Base-by-base conservation (phyloP, 495 filamentous ascomycete species). In the Collariella sp. region DNA sequence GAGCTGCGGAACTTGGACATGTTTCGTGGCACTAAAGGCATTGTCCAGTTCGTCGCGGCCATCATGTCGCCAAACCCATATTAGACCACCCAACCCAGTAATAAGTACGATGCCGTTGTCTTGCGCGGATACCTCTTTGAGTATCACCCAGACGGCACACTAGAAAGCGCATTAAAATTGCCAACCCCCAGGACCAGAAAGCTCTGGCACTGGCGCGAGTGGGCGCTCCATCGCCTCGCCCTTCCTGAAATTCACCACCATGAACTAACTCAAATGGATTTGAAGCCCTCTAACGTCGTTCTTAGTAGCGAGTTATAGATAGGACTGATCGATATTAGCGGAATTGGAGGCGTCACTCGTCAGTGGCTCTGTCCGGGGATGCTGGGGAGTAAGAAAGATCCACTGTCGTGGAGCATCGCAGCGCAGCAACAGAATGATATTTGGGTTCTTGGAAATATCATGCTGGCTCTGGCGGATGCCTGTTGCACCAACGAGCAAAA, bases 281-380 rank as follows among this genome's bases (percentile, higher is more conserved):
- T 70, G n/a, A 70, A 70, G 59, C 61, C 66, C 38, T 62, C 59
- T 35, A 72, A 70, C 50, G 51, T 69, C 38, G 64, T 72, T 34
- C 19, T 70, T 19, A 64, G 65, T 29, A 19, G 20, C 29, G 52
- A 58, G 24, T 58, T 56, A 22, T 62, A 66, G 52, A 62, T 65
- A 33, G 46, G 68, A 0, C 34, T 71, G 22, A 70, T 68, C 53
- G 67, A 70, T 45, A 64, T 70, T 16, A 66, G 69, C 41, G 65
- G 69, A 5, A 50, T 50, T 5, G 64, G 67, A 16, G 65, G 66
- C 38, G 47, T 64, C 43, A 65, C 67, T 35, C 54, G 49, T 29
- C 36, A 54, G 38, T 70, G 66, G 65, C 57, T 61, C 13, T 40
- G 44, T 10, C 59, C 38, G 22, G 50, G 54, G 24, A 63, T 60